Conservation (phyloP, 345 rosid species). For the Bruguiera parviflora region DNA sequence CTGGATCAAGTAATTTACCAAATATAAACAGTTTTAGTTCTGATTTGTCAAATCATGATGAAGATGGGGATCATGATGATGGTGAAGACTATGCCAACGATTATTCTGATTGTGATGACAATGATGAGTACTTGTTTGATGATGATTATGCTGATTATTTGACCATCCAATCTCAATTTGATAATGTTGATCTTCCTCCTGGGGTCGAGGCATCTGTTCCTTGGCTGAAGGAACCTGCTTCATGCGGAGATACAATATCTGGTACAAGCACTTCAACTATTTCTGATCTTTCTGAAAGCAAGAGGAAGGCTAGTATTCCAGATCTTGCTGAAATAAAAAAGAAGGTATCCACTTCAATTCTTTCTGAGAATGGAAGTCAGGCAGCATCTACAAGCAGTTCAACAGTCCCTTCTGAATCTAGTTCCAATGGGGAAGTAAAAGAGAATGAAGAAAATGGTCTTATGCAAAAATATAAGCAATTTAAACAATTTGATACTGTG, state of each 20-base stretch:
- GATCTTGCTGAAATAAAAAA: slow-evolving; percentile 4
- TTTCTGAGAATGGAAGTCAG: slow-evolving; percentile 17
- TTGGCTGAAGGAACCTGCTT: slow-evolving; percentile 40
- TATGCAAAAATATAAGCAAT: slow-evolving; percentile 19
- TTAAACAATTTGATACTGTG: slow-evolving; percentile 51
- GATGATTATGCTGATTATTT: slow-evolving; percentile 40
- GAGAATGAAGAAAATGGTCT: slow-evolving; percentile 19
- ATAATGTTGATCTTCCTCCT: slow-evolving; percentile 54
- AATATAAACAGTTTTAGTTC: slow-evolving; percentile 31
- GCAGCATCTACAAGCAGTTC: slow-evolving; percentile 26
- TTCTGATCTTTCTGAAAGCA: slow-evolving; percentile 14
- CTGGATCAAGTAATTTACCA: slow-evolving; percentile 28
- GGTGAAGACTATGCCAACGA: slow-evolving; percentile 24
- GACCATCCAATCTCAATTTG: slow-evolving; percentile 42
- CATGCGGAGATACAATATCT: slow-evolving; percentile 10
- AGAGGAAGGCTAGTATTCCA: slow-evolving; percentile 9
- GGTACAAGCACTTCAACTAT: slow-evolving; percentile 11
- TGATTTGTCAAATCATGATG: slow-evolving; percentile 32
- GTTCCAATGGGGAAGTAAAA: slow-evolving; percentile 24
- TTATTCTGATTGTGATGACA: slow-evolving; percentile 28
- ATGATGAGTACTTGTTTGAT: slow-evolving; percentile 26
- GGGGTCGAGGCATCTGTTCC: slow-evolving; percentile 49
- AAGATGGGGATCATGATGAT: slow-evolving; percentile 8
- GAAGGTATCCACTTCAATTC: slow-evolving; percentile 1
- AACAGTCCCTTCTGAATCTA: slow-evolving; percentile 20